A percentile compares a stretch with the other conserved stretches of the same genome.
These are phyloP conservation scores for Oligophagozyma castellii DNA, from an alignment of 1,139 yeast species.

Conservation along the genomic window DNA sequence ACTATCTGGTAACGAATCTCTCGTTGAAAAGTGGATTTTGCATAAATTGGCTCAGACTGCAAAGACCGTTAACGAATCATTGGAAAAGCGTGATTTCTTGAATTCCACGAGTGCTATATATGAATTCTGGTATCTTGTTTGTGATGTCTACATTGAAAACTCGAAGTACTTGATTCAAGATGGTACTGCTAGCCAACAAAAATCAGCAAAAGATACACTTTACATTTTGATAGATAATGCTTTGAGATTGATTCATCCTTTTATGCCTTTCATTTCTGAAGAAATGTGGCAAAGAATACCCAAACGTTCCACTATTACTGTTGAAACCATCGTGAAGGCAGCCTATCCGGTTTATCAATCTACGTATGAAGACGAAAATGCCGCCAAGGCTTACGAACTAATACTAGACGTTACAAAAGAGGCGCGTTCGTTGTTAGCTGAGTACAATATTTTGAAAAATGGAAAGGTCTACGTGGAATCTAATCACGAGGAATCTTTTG, in stretches of 20 bases:
- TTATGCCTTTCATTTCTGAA: conserved; percentile 94
- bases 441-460: conserved; percentile 75
- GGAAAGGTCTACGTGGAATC: conserved; percentile 79
- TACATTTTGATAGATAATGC: conserved; percentile 91
- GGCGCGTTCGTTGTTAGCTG: conserved; percentile 84
- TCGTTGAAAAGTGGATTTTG: conserved; percentile 94
- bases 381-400: conserved; percentile 66
- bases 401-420: conserved; percentile 79
- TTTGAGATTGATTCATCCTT: conserved; percentile 85
- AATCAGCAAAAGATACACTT: conserved; percentile 85
- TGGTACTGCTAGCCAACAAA: conserved; percentile 72
- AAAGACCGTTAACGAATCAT: conserved; percentile 45
- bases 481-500: conserved; percentile 28
- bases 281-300: conserved; percentile 99
- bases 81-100: conserved; percentile 80
- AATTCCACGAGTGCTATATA: conserved; percentile 79
- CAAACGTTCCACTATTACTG: conserved; percentile 58
- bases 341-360: conserved; percentile 55
- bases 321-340: conserved; percentile 68
- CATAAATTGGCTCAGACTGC: conserved; percentile 69
- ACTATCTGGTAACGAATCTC: conserved; percentile 68
- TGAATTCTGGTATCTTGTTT: conserved; percentile 88
- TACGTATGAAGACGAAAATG: conserved; percentile 47
- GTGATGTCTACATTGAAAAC: conserved; percentile 97
- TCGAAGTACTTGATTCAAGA: conserved; percentile 85